phyloP scores from a whole-genome alignment of 441 rosid genomes.

The Erodium moschatum region DNA sequence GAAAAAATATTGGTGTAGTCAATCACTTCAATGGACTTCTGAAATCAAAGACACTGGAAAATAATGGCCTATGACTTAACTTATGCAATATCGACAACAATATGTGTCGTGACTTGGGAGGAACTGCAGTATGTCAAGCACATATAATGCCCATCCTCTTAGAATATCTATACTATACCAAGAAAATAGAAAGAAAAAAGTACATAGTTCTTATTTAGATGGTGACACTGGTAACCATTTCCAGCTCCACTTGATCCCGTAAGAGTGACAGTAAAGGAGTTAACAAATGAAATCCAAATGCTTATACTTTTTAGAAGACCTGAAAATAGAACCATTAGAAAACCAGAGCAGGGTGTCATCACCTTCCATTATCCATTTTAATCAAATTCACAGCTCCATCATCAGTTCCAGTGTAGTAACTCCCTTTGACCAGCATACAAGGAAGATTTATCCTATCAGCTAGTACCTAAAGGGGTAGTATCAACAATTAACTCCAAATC shows the following conservation, averaged over 20 bases:
- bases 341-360: constrained; percentile 18
- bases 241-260: not conserved
- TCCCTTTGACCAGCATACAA: constrained; percentile 89
- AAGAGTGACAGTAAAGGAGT: not conserved
- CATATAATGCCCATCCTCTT: not conserved
- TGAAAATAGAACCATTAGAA: constrained; percentile 10
- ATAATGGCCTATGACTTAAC: not conserved
- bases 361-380: constrained; percentile 69
- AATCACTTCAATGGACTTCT: not conserved
- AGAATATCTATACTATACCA: not conserved
- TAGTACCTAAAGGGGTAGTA: constrained; percentile 53
- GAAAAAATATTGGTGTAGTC: not conserved
- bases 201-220: not conserved
- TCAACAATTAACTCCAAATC: constrained; percentile 16
- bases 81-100: not conserved
- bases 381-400: constrained; percentile 94
- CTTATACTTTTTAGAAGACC: constrained; percentile 8
- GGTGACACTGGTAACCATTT: not conserved
- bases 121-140: not conserved
- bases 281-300: not conserved
- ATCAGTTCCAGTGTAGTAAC: constrained; percentile 96
- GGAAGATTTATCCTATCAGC: constrained; percentile 88
- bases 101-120: not conserved
- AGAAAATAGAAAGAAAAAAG: not conserved
- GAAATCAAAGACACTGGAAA: not conserved